A percentile compares a stretch with the other conserved stretches of the same genome.
phyloP scores from a whole-genome alignment of 225 moss, liverwort and hornwort species.

The Anthoceros angustus region DNA sequence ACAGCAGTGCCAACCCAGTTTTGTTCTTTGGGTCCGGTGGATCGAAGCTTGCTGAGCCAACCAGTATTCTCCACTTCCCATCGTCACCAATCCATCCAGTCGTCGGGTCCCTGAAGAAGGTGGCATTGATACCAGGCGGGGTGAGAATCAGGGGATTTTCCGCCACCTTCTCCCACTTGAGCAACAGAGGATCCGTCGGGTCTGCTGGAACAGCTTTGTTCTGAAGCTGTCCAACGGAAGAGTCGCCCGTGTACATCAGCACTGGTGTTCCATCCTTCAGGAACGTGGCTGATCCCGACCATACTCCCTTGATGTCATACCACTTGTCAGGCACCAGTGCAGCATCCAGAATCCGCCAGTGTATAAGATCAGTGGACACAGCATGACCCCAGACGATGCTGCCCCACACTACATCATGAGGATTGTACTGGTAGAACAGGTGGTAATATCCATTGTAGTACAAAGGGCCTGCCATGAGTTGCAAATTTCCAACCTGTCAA shows the following conservation, averaged over 20 bases:
- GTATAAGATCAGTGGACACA: constrained; percentile 61
- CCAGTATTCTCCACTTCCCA: constrained; percentile 43
- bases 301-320: constrained; percentile 57
- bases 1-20: constrained; percentile 42
- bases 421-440: constrained; percentile 94
- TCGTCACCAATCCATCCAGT: constrained; percentile 54
- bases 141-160: constrained; percentile 51
- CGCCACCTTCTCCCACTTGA: constrained; percentile 46
- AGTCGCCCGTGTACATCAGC: constrained; percentile 75
- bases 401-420: constrained; percentile 51
- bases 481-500: no score
- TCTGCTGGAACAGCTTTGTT: constrained; percentile 51
- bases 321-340: constrained; percentile 29
- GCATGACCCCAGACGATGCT: constrained; percentile 79
- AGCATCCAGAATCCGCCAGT: constrained; percentile 52
- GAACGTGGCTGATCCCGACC: constrained; percentile 72
- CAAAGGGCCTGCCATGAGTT: constrained; percentile 36
- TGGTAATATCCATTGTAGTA: constrained; percentile 72
- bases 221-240: constrained; percentile 50
- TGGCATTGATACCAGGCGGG: constrained; percentile 20
- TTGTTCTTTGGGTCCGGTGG: constrained; percentile 11
- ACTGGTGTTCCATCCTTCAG: constrained; percentile 48
- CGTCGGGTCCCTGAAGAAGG: constrained; percentile 57
- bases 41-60: constrained; percentile 25
- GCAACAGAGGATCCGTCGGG: constrained; percentile 56